Conservation (phyloP, 1,284 basidiomycete species). For the Ceraceosorus bombacis region DNA sequence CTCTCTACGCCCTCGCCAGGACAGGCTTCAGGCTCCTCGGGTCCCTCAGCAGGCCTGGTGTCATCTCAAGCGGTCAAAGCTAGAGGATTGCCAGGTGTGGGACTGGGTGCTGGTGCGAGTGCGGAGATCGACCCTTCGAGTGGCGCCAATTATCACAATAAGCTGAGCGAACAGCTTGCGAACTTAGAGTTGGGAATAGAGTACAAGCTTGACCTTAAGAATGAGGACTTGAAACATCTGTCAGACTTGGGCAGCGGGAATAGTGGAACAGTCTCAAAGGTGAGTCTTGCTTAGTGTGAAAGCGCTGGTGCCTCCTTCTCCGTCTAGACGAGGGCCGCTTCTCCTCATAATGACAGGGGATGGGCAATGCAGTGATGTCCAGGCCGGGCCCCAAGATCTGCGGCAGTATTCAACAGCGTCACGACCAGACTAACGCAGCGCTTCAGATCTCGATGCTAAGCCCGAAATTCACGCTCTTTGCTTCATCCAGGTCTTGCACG, state of each 20-base stretch:
- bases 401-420: no score
- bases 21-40: not conserved
- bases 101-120: not conserved
- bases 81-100: not conserved
- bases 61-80: constrained; percentile 6
- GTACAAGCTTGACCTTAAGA: constrained; percentile 50
- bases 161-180: constrained; percentile 44
- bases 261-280: constrained; percentile 91
- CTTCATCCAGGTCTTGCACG: constrained; percentile 23
- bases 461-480: no score
- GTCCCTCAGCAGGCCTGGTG: not conserved
- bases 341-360: not conserved
- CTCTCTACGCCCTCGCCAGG: constrained; percentile 16
- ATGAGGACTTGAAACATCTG: constrained; percentile 58
- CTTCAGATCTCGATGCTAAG: no score
- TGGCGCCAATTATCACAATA: constrained; percentile 33
- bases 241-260: constrained; percentile 92
- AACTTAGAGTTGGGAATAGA: constrained; percentile 49
- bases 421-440: no score
- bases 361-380: no score
- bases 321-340: not conserved
- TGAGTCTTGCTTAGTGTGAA: constrained; percentile 8
- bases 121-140: constrained; percentile 18
- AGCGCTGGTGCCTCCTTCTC: not conserved
- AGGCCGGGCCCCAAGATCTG: no score